Base-by-base conservation (phyloP, 768 basidiomycete species). In the Antrodiella citrinella region DNA sequence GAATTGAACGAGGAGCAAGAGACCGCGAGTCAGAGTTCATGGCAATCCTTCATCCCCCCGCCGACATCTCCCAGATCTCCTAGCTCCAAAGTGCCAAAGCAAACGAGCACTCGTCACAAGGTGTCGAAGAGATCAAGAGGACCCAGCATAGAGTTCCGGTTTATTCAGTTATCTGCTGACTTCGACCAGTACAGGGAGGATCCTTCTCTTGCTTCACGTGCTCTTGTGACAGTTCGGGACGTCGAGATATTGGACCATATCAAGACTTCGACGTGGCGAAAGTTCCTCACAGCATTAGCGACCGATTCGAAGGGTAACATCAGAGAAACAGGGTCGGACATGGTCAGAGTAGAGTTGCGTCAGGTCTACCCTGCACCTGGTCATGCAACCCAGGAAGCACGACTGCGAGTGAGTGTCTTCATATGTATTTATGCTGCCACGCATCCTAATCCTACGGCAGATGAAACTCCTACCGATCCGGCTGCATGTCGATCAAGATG, bases 201-300 rank as follows among this genome's bases (percentile, higher is more conserved):
- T 10, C 75, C 76, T 41, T 65, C 76, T 0, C 61, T 84, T 20
- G 80, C 84, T 7, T 86, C 85, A 2, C 73, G 85, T 47, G 76
- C 81, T 1, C 73, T 87, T 44, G 76, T 80, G 12, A 82, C 81
- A 10, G 73, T 93, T 46, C 76, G 69, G 51, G 80, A 90, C 53
- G 59, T 91, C 18, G 91, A 96, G 66, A 96, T 98, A 52, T 70
- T 98, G 46, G 96, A 99, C 65, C 94, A 96, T 62, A 92, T 99
- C 73, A 93, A 90, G 72, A 94, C 93, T 0, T 97, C 93, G 7
- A 97, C 96, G 0, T 99, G 96, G 96, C 88, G 84, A 69, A 98
- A 95, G 65, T 98, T 99, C 65, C 69, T 99, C 52, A 94, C 92
- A 3, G 81, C 82, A 48, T 73, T 96, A 62, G 79, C 86, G 35